Base-by-base conservation (phyloP, 164 flowering plant genomes). In the Houttuynia cordata region DNA sequence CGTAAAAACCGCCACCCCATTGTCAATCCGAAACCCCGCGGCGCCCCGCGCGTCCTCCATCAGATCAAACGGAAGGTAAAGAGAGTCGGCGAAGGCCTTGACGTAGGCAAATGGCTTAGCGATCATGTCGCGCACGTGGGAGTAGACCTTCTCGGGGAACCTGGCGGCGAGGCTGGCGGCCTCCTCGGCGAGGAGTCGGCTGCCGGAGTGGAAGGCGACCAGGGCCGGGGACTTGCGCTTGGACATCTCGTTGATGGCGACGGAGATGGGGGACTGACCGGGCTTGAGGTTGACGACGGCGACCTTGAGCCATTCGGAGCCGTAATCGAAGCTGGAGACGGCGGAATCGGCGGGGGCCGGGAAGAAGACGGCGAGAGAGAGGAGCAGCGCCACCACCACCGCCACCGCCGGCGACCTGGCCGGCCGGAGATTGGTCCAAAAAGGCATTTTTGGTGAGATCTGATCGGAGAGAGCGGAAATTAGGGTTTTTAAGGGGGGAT, bases 201-300 rank as follows among this genome's bases (percentile, higher is more conserved):
- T 51, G 0, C 88, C 87, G 17, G 72, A 64, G 10, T 79, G 82
- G 68, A 94, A 91, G 6, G 93, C 82, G 47, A 91, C 84, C 12
- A 94, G 73, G 0, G 83, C 81, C 0, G 99, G 96, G 13, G 99
- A 79, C 68, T 94, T 94, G 12, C 99, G 79, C 77, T 94, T 94
- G 12, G 99, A 94, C 99, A 94, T 91, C 74, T 94, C 97, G 67
- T 91, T 94, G 39, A 91, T 91, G 17, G 96, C 97, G 51, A 94
- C 59, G 0, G 96, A 80, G 25, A 94, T 94, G 25, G 99, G 99
- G 17, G 74, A 62, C 65, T 88, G 97, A 0, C 96, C 96, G 0
- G 93, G 88, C 67, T 88, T 94, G 6, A 88, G 80, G 72, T 91
- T 91, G 47, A 94, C 99, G 7, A 94, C 96, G 0, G 99, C 91